phyloP scores from a whole-genome alignment of 2,329 filamentous ascomycete species.

The Calonectria pseudoreteaudii region DNA sequence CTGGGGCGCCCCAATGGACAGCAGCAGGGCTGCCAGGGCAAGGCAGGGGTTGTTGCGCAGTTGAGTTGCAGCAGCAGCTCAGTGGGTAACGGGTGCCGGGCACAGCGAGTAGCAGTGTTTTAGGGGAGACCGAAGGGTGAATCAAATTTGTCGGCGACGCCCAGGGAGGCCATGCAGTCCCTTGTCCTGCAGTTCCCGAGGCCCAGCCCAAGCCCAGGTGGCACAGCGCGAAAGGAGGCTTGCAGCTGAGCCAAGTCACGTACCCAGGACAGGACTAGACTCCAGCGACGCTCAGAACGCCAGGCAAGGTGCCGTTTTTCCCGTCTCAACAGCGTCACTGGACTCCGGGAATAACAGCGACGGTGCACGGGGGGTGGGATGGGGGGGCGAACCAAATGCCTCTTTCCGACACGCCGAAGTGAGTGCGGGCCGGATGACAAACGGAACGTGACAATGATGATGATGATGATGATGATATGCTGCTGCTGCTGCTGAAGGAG shows the following conservation, averaged over 20 bases:
- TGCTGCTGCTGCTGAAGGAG: background rate
- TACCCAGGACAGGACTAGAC: background rate
- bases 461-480: background rate
- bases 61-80: background rate
- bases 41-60: background rate
- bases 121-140: slow-evolving; percentile 3
- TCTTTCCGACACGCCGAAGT: background rate
- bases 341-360: slow-evolving; percentile 12
- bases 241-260: slow-evolving; percentile 4
- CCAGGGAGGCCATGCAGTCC: background rate
- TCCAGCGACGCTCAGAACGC: background rate
- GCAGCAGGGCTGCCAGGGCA: slow-evolving; percentile 14
- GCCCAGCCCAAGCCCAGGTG: slow-evolving; percentile 3
- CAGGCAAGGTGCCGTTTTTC: background rate
- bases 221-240: background rate
- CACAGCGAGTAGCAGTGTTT: background rate
- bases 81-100: background rate
- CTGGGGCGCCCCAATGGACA: background rate
- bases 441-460: background rate
- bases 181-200: slow-evolving; percentile 13
- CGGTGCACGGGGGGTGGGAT: background rate
- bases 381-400: slow-evolving; percentile 7
- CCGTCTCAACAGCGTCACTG: slow-evolving; percentile 4
- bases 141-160: slow-evolving; percentile 13
- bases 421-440: slow-evolving; percentile 5